These are phyloP conservation scores for Thalassia testudinum DNA, from an alignment of 116 monocot genomes.

Conservation along the genomic window DNA sequence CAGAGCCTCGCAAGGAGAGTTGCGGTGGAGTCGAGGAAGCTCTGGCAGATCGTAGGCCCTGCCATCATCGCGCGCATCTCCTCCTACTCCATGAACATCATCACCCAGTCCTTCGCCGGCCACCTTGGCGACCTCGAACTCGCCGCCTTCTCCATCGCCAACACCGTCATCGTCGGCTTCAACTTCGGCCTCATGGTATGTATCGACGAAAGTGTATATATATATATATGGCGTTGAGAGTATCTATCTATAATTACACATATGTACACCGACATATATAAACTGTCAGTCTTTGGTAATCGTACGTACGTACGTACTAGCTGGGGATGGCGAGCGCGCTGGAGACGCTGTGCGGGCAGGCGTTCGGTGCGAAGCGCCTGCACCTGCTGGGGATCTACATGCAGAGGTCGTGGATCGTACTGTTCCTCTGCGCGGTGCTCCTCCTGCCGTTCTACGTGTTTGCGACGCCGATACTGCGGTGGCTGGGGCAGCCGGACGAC, in stretches of 20 bases:
- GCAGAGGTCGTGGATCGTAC: conserved; percentile 47
- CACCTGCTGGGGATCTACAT: conserved; percentile 42
- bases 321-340: conserved; percentile 55
- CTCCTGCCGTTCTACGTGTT: conserved; percentile 27
- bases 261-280: no score
- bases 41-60: conserved; percentile 44
- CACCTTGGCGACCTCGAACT: conserved; percentile 64
- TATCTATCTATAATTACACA: no score
- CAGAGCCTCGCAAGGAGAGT: not conserved
- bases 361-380: conserved; percentile 29
- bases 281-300: no score
- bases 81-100: conserved; percentile 21
- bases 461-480: conserved; percentile 18
- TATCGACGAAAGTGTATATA: no score
- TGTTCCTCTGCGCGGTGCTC: conserved; percentile 20
- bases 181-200: conserved; percentile 56
- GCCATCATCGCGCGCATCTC: conserved; percentile 29
- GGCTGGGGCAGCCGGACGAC: conserved; percentile 23
- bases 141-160: conserved; percentile 45
- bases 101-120: conserved; percentile 49
- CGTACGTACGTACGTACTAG: no score
- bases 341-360: conserved; percentile 49
- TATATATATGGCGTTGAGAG: no score
- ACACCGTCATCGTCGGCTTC: conserved; percentile 44
- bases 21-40: conserved; percentile 27